A percentile compares a stretch with the other conserved stretches of the same genome.
These are phyloP conservation scores for Rhodotorula sp. DNA, from an alignment of 1,284 basidiomycete genomes.

Conservation along the genomic window DNA sequence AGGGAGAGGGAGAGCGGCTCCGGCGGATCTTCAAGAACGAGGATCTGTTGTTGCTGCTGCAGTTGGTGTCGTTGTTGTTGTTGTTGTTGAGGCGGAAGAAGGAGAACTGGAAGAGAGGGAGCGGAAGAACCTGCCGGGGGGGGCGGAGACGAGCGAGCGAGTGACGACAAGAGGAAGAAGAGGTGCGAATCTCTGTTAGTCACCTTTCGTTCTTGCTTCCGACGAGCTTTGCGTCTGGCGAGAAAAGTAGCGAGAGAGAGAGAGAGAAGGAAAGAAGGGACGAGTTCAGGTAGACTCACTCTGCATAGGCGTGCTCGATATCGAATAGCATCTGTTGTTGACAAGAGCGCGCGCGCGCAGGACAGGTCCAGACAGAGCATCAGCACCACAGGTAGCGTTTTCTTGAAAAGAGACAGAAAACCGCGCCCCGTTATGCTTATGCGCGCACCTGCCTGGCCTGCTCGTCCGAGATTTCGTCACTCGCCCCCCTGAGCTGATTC, in stretches of 20 bases:
- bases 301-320: constrained; percentile 92
- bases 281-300: constrained; percentile 74
- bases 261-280: constrained; percentile 48
- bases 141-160: background rate
- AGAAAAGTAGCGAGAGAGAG: too few relatives aligned
- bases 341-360: too few relatives aligned
- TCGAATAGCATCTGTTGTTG: constrained; percentile 79
- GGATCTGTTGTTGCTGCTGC: too few relatives aligned
- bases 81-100: background rate
- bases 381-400: too few relatives aligned
- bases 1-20: background rate
- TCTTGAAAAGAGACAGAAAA: too few relatives aligned
- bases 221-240: too few relatives aligned
- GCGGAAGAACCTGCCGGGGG: constrained; percentile 33
- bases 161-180: background rate
- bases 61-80: background rate
- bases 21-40: background rate
- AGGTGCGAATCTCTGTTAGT: background rate
- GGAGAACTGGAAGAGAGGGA: constrained; percentile 26
- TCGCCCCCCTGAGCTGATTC: constrained; percentile 87
- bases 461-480: constrained; percentile 93
- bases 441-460: constrained; percentile 81
- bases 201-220: too few relatives aligned
- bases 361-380: too few relatives aligned
- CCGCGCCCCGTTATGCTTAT: too few relatives aligned